phyloP scores from a whole-genome alignment of 352 stramenopile genomes.

The Aphanomyces stellatus region DNA sequence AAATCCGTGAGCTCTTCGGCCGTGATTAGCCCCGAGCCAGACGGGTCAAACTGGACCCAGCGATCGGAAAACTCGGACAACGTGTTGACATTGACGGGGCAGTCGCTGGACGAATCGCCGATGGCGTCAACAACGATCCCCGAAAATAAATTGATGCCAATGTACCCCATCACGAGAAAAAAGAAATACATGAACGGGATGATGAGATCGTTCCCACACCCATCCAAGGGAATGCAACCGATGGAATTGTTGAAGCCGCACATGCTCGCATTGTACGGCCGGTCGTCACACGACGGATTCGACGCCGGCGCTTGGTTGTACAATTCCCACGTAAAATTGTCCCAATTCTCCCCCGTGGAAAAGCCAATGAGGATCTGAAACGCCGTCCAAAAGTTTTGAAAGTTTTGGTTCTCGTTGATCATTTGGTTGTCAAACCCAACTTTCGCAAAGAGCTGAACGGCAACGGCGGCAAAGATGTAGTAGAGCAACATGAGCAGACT shows the following conservation, averaged over 20 bases:
- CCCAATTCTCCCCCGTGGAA: constrained; percentile 90
- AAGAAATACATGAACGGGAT: constrained; percentile 18
- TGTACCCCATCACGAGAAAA: constrained; percentile 16
- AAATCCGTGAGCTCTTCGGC: constrained; percentile 68
- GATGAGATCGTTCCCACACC: constrained; percentile 1
- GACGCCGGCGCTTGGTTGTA: constrained; percentile 22
- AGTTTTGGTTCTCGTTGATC: constrained; percentile 87
- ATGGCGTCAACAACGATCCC: constrained; percentile 19
- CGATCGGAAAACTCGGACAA: constrained; percentile 84
- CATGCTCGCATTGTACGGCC: constrained; percentile 45
- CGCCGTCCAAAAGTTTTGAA: constrained; percentile 84
- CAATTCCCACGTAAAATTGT: constrained; percentile 87
- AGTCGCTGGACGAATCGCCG: constrained; percentile 9
- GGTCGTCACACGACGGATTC: constrained; percentile 38
- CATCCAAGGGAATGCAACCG: constrained; percentile 27
- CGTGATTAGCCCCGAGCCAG: constrained; percentile 76
- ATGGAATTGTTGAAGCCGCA: constrained; percentile 81
- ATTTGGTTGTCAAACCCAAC: constrained; percentile 49
- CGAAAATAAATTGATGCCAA: constrained; percentile 20
- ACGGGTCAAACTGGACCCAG: constrained; percentile 86
- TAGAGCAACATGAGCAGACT: constrained; percentile 82
- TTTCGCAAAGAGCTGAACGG: constrained; percentile 85
- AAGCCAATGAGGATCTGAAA: constrained; percentile 88
- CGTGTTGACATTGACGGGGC: constrained; percentile 36
- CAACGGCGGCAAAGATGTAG: constrained; percentile 75